phyloP scores from a whole-genome alignment of 352 stramenopile species.

The Phytophthora hybrid region DNA sequence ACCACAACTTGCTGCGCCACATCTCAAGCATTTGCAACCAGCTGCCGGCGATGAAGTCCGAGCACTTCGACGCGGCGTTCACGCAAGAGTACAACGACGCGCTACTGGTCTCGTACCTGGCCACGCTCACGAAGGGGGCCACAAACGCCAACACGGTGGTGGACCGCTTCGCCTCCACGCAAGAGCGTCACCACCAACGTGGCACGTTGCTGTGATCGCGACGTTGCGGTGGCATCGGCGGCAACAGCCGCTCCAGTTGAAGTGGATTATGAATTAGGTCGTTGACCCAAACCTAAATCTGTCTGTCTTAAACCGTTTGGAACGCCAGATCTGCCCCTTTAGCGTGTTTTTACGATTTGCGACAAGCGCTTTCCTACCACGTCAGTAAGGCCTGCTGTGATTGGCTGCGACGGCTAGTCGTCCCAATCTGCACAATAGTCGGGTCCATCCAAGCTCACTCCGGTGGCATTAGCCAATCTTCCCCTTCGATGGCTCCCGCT shows the following conservation, averaged over 20 bases:
- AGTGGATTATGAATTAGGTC: conserved; percentile 28
- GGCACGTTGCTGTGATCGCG: conserved; percentile 54
- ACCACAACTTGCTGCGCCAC: conserved; percentile 84
- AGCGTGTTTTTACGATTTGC: conserved; percentile 6
- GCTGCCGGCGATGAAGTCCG: conserved; percentile 77
- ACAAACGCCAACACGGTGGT: conserved; percentile 83
- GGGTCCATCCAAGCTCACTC: background rate
- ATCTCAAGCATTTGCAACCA: conserved; percentile 90
- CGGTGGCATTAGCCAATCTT: conserved; percentile 29
- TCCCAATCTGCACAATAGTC: background rate
- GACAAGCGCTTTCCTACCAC: conserved; percentile 7
- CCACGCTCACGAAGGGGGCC: conserved; percentile 84
- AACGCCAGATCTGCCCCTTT: background rate
- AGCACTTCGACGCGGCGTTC: conserved; percentile 80
- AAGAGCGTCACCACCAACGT: conserved; percentile 76
- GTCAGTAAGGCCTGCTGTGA: conserved; percentile 4
- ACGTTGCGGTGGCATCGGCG: conserved; percentile 6
- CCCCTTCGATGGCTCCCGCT: conserved; percentile 32
- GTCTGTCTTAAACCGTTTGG: background rate
- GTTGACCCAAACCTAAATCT: background rate
- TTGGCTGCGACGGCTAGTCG: conserved; percentile 9
- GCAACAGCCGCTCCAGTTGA: conserved; percentile 15
- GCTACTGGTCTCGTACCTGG: conserved; percentile 83
- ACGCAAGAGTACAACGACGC: conserved; percentile 88
- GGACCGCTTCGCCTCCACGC: conserved; percentile 77